Evolutionary conservation across 805 yeast species (phyloP).

Genomic region (Yarrowia bubula): DNA sequence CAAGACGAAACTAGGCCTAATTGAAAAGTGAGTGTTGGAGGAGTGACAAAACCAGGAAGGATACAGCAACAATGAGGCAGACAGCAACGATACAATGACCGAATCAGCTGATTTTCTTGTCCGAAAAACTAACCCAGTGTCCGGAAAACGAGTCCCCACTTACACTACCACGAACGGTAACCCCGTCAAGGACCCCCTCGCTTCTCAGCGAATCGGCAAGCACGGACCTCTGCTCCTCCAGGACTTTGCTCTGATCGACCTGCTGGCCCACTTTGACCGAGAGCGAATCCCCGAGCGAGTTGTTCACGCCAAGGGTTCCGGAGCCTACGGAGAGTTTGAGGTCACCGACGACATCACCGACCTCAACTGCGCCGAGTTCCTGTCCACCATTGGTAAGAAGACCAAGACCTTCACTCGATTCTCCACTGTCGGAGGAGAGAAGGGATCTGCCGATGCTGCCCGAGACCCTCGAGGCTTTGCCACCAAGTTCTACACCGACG

Average conservation of each 20-base stretch:
- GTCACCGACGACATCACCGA: slow-evolving; percentile 58
- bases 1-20: slow-evolving; percentile 17
- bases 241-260: slow-evolving; percentile 57
- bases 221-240: slow-evolving; percentile 58
- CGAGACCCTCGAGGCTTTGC: slow-evolving; percentile 73
- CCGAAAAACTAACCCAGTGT: slow-evolving; percentile 23
- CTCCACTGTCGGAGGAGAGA: slow-evolving; percentile 70
- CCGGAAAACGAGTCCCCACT: slow-evolving; percentile 30
- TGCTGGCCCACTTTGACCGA: slow-evolving; percentile 58
- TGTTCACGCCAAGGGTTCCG: slow-evolving; percentile 67
- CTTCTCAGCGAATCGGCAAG: slow-evolving; percentile 53
- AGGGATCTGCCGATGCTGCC: slow-evolving; percentile 62
- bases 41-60: not conserved
- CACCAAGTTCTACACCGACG: slow-evolving; percentile 63
- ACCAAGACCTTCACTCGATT: slow-evolving; percentile 61
- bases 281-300: slow-evolving; percentile 68
- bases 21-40: slow-evolving; percentile 1
- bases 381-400: slow-evolving; percentile 73
- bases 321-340: slow-evolving; percentile 59
- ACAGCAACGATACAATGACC: not conserved
- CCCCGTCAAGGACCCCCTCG: slow-evolving; percentile 55
- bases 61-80: too few species aligned
- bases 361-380: slow-evolving; percentile 50
- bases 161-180: slow-evolving; percentile 57
- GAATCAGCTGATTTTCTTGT: not conserved